Conservation (phyloP, 1,139 yeast species). For the Debaryomycetaceae sp. region DNA sequence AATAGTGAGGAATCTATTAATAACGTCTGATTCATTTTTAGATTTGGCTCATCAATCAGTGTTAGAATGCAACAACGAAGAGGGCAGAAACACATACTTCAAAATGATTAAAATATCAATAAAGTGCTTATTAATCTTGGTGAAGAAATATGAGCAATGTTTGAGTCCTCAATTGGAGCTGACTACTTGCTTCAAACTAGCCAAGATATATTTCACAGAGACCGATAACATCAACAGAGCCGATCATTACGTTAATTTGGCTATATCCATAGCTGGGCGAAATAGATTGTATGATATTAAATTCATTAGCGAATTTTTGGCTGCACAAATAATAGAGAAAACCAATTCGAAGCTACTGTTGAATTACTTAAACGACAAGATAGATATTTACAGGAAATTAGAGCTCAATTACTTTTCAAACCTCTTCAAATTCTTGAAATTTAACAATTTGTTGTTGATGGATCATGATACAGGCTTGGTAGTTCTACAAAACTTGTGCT, state of each 20-base stretch:
- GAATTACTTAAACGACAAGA: slow-evolving; percentile 25
- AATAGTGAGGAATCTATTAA: slow-evolving; percentile 5
- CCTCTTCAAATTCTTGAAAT: slow-evolving; percentile 26
- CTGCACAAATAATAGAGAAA: slow-evolving; percentile 29
- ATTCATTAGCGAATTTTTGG: slow-evolving; percentile 30
- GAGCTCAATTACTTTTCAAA: slow-evolving; percentile 14
- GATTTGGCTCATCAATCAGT: slow-evolving; percentile 23
- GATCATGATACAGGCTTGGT: slow-evolving; percentile 23
- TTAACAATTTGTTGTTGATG: slow-evolving; percentile 21
- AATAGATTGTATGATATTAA: slow-evolving; percentile 17
- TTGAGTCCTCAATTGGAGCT: slow-evolving; percentile 31
- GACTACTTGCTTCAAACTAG: slow-evolving; percentile 29
- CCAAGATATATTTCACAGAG: slow-evolving; percentile 36
- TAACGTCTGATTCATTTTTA: slow-evolving; percentile 20
- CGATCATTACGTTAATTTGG: slow-evolving; percentile 34
- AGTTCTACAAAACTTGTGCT: slow-evolving; percentile 19
- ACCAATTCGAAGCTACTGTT: slow-evolving; percentile 20
- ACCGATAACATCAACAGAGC: slow-evolving; percentile 39
- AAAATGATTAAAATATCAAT: slow-evolving; percentile 37
- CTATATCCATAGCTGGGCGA: slow-evolving; percentile 33
- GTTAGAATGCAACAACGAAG: slow-evolving; percentile 7
- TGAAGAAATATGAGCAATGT: slow-evolving; percentile 20
- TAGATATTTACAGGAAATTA: slow-evolving; percentile 14
- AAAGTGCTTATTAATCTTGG: slow-evolving; percentile 30
- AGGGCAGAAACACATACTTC: slow-evolving; percentile 26